These are phyloP conservation scores for Diplodia scrobiculata DNA, from an alignment of 2,329 filamentous ascomycete species.

Conservation along the genomic window DNA sequence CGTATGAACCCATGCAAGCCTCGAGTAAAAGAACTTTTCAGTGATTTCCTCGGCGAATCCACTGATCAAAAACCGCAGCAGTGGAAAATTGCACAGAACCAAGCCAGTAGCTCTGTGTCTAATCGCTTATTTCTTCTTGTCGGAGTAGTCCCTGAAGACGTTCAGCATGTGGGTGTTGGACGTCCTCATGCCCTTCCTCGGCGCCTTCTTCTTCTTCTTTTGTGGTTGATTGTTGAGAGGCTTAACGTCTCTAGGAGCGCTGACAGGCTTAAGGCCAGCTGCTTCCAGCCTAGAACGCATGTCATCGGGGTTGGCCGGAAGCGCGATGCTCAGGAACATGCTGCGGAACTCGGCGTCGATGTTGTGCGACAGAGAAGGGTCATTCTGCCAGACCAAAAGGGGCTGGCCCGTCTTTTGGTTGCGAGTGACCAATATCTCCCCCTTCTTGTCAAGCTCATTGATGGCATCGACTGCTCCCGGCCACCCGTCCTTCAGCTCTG, in stretches of 20 bases:
- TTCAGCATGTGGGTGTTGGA: slow-evolving; percentile 87
- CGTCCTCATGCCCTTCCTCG: slow-evolving; percentile 73
- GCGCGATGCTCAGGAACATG: slow-evolving; percentile 78
- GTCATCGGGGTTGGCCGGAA: slow-evolving; percentile 71
- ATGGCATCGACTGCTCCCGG: slow-evolving; percentile 78
- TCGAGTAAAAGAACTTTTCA: not conserved
- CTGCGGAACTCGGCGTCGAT: slow-evolving; percentile 81
- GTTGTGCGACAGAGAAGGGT: slow-evolving; percentile 70
- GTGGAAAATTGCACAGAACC: not conserved
- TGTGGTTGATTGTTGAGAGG: slow-evolving; percentile 10
- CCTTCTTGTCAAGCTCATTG: slow-evolving; percentile 72
- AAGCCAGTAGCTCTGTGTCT: not conserved
- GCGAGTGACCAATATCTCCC: slow-evolving; percentile 80
- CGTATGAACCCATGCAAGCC: slow-evolving; percentile 1
- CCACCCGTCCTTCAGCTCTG: slow-evolving; percentile 96
- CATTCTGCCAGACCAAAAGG: slow-evolving; percentile 85
- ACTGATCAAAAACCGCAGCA: not conserved
- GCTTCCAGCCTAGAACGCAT: slow-evolving; percentile 75
- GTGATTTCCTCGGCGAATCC: not conserved
- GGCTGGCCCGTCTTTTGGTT: slow-evolving; percentile 91
- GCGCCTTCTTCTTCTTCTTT: slow-evolving; percentile 74
- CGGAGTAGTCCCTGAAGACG: slow-evolving; percentile 73
- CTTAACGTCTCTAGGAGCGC: slow-evolving; percentile 70
- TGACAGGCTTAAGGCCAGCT: slow-evolving; percentile 81
- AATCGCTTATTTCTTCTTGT: slow-evolving; percentile 43